Percentiles rank a stretch among this genome's conserved stretches.
Conservation (phyloP, 306 rosid species). For the Citrullus colocynthis region DNA sequence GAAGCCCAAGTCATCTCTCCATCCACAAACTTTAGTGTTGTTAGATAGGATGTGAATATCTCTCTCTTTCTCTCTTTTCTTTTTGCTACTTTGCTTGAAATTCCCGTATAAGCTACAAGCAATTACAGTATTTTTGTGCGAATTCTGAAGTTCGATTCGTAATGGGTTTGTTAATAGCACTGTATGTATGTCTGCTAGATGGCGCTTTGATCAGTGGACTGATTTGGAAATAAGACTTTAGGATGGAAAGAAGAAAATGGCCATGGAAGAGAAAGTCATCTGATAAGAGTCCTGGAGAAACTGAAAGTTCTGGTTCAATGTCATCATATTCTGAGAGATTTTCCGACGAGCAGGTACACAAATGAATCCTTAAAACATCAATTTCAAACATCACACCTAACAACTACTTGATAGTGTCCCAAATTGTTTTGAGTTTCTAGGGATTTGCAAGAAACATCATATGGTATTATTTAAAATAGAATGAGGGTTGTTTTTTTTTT, state of each 20-base stretch:
- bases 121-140: background rate
- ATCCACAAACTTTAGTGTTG: slow-evolving; percentile 9
- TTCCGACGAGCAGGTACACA: slow-evolving; percentile 14
- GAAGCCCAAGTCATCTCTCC: slow-evolving; percentile 17
- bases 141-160: background rate
- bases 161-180: background rate
- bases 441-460: background rate
- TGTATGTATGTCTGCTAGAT: background rate
- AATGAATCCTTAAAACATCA: background rate
- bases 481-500: background rate
- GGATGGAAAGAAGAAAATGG: slow-evolving; percentile 77
- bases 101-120: background rate
- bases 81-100: slow-evolving; percentile 8
- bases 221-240: slow-evolving; percentile 17
- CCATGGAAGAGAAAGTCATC: slow-evolving; percentile 73
- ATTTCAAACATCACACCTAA: background rate
- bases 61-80: slow-evolving; percentile 11
- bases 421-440: background rate
- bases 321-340: slow-evolving; percentile 60
- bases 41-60: slow-evolving; percentile 15
- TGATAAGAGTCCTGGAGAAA: slow-evolving; percentile 62
- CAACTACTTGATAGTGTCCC: background rate
- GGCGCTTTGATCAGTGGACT: slow-evolving; percentile 19
- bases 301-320: slow-evolving; percentile 71
- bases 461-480: background rate